These are phyloP conservation scores for Paraleonurus japonicus DNA, from an alignment of 257 asterid species.

Conservation along the genomic window DNA sequence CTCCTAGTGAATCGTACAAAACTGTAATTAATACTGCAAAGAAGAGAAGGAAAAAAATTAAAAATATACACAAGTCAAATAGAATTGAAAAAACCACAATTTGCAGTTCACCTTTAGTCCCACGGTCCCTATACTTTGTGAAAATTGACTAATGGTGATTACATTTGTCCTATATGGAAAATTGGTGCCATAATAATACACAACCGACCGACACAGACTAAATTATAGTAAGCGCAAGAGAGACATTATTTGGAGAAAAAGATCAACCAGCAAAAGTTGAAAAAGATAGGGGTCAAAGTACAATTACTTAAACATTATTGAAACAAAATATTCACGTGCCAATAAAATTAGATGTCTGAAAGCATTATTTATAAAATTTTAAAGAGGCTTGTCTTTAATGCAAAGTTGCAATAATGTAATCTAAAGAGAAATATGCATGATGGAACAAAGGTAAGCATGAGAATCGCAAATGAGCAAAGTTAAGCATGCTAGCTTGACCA, in stretches of 20 bases:
- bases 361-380: background rate
- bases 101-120: background rate
- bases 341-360: slow-evolving; percentile 13
- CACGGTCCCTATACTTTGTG: background rate
- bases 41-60: no score
- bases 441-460: slow-evolving; percentile 25
- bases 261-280: background rate
- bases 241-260: background rate
- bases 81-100: background rate
- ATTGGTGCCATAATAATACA: background rate
- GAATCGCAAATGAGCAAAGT: background rate
- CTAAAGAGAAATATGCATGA: slow-evolving; percentile 11
- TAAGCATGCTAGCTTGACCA: slow-evolving; percentile 5
- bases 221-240: background rate
- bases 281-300: background rate
- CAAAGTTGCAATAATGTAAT: slow-evolving; percentile 9
- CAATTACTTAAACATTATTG: background rate
- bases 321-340: background rate
- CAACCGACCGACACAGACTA: background rate
- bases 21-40: no score
- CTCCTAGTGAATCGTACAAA: no score
- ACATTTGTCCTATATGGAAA: background rate
- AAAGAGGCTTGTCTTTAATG: slow-evolving; percentile 9
- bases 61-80: background rate
- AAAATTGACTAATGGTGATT: background rate